Percentiles rank a stretch among this genome's conserved stretches.
phyloP scores from a whole-genome alignment of 2,329 filamentous ascomycete species.

The Chaetomiaceae sp. region DNA sequence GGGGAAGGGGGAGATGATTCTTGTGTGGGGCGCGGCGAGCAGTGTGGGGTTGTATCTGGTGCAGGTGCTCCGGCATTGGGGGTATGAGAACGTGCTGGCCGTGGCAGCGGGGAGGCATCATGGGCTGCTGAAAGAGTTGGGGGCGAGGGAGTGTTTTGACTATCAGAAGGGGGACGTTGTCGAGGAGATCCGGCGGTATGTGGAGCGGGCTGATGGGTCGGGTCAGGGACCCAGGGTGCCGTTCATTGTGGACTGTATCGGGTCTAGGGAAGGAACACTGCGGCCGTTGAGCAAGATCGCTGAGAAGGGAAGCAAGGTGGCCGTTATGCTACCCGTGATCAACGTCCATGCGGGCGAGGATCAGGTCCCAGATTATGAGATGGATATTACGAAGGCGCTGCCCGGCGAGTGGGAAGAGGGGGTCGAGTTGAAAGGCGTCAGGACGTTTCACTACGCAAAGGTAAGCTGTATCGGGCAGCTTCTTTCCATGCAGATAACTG shows the following conservation, averaged over 20 bases:
- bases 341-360: slow-evolving; percentile 46
- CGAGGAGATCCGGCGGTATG: slow-evolving; percentile 32
- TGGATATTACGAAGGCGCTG: slow-evolving; percentile 44
- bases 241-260: slow-evolving; percentile 54
- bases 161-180: slow-evolving; percentile 39
- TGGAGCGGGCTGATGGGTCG: slow-evolving; percentile 3
- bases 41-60: slow-evolving; percentile 49
- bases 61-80: slow-evolving; percentile 49
- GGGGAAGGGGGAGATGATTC: slow-evolving; percentile 34
- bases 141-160: slow-evolving; percentile 45
- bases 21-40: slow-evolving; percentile 51
- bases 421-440: slow-evolving; percentile 49
- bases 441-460: slow-evolving; percentile 51
- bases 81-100: slow-evolving; percentile 48
- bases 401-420: slow-evolving; percentile 46
- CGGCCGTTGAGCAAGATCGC: slow-evolving; percentile 49
- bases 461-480: slow-evolving; percentile 32
- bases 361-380: slow-evolving; percentile 48
- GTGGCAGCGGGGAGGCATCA: slow-evolving; percentile 45
- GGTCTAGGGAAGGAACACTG: slow-evolving; percentile 44
- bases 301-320: slow-evolving; percentile 46
- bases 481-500: background rate
- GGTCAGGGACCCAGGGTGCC: slow-evolving; percentile 33
- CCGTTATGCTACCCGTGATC: slow-evolving; percentile 58
- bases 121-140: slow-evolving; percentile 39